Conservation (phyloP, 257 asterid species). For the Solanum phureja region DNA sequence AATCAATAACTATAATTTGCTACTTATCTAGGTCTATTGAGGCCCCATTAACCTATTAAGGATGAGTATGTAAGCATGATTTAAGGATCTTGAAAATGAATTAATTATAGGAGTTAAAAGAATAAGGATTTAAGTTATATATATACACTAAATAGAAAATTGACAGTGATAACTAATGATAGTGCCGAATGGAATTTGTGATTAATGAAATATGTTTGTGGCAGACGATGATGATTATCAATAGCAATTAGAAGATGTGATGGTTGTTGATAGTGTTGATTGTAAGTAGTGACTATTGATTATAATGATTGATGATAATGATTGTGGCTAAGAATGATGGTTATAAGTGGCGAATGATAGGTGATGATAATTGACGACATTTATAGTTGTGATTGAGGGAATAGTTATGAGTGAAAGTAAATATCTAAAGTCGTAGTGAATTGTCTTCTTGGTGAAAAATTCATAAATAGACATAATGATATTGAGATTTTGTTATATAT, state of each 20-base stretch:
- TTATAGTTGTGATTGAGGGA: neutral
- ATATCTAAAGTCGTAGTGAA: neutral
- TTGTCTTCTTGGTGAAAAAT: neutral
- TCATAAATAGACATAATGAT: neutral
- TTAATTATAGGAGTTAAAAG: neutral
- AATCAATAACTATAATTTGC: slow-evolving; percentile 11
- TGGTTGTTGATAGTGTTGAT: neutral
- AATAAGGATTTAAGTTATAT: neutral
- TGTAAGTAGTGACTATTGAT: neutral
- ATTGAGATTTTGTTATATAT: neutral
- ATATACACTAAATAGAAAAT: neutral
- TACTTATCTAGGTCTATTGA: slow-evolving; percentile 2
- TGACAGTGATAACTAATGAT: too few species aligned
- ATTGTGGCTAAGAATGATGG: neutral
- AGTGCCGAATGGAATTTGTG: fast-evolving
- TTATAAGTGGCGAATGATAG: neutral
- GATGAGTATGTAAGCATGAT: slow-evolving; percentile 13
- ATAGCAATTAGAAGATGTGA: neutral
- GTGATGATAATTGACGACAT: neutral
- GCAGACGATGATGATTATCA: neutral
- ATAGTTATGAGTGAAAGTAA: neutral
- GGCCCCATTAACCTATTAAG: slow-evolving; percentile 7
- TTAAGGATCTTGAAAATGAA: neutral
- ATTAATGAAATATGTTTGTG: neutral
- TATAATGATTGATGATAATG: neutral